Conservation (phyloP, 176 grass and related monocot genomes). For the Stipa capillata region DNA sequence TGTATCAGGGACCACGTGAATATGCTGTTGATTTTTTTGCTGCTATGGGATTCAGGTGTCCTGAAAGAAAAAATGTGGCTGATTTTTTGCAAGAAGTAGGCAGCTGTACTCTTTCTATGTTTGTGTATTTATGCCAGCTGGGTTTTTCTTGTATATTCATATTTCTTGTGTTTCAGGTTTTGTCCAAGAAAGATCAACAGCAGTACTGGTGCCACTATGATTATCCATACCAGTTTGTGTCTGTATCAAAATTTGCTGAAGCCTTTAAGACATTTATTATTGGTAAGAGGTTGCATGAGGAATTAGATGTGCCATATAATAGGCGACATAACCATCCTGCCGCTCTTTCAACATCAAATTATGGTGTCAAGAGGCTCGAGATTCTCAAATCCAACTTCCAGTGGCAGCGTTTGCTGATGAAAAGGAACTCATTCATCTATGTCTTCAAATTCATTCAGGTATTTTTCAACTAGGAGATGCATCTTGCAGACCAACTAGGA, state of each 20-base stretch:
- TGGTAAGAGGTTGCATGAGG: conserved; percentile 64
- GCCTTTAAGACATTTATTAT: conserved; percentile 82
- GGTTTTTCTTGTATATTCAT: conserved; percentile 18
- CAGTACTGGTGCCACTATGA: conserved; percentile 90
- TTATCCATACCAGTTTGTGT: conserved; percentile 80
- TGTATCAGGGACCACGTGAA: conserved; percentile 88
- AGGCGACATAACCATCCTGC: conserved; percentile 67
- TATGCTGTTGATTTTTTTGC: conserved; percentile 74
- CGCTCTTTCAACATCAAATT: conserved; percentile 80
- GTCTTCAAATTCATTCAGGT: conserved; percentile 99
- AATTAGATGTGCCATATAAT: conserved; percentile 67
- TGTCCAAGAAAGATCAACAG: conserved; percentile 97
- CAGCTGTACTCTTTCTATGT: background rate
- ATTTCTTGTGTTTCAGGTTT: conserved; percentile 45
- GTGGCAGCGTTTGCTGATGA: conserved; percentile 95
- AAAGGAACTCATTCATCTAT: conserved; percentile 93
- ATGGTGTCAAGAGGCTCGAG: conserved; percentile 77
- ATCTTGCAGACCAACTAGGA: no score
- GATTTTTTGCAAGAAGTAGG: conserved; percentile 99
- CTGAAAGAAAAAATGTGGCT: conserved; percentile 90
- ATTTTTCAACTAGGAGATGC: conserved; percentile 10
- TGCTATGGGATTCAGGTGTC: conserved; percentile 93
- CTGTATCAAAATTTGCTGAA: conserved; percentile 70
- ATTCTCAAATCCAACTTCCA: conserved; percentile 91
- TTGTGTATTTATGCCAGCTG: background rate